phyloP scores from a whole-genome alignment of 306 rosid species.

The Citrullus mucosospermus region DNA sequence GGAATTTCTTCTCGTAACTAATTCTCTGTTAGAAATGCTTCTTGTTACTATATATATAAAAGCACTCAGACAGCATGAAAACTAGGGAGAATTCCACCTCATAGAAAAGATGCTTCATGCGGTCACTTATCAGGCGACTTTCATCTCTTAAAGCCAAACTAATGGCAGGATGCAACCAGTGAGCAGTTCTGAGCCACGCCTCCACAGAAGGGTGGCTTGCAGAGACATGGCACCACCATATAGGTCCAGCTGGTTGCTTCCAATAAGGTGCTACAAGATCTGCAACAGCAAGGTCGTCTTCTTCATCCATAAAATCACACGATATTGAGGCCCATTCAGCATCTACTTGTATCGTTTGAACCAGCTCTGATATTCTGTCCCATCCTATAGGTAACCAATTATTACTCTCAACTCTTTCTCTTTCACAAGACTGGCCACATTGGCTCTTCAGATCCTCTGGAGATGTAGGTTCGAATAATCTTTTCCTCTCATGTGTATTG shows the following conservation, averaged over 20 bases:
- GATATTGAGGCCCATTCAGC: slow-evolving; percentile 42
- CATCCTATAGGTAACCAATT: slow-evolving; percentile 91
- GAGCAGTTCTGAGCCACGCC: slow-evolving; percentile 70
- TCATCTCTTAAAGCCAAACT: slow-evolving; percentile 79
- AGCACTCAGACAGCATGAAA: background rate
- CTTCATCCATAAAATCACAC: slow-evolving; percentile 35
- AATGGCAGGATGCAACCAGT: slow-evolving; percentile 88
- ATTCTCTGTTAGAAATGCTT: background rate
- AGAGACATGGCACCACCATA: slow-evolving; percentile 92
- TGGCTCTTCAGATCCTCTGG: slow-evolving; percentile 16
- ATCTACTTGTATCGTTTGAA: slow-evolving; percentile 47
- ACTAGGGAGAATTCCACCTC: slow-evolving; percentile 35
- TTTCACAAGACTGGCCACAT: slow-evolving; percentile 16
- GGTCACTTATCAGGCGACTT: slow-evolving; percentile 65
- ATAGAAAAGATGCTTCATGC: slow-evolving; percentile 79
- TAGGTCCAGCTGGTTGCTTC: slow-evolving; percentile 87
- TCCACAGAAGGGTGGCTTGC: slow-evolving; percentile 53
- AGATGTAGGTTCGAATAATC: slow-evolving; percentile 14
- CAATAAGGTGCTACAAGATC: slow-evolving; percentile 83
- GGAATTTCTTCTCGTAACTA: background rate
- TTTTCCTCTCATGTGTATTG: slow-evolving; percentile 15
- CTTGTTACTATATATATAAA: background rate
- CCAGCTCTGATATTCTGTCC: slow-evolving; percentile 71
- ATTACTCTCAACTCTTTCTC: slow-evolving; percentile 30
- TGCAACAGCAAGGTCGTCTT: slow-evolving; percentile 71